Evolutionary conservation across 495 filamentous ascomycete genomes (phyloP).

Genomic region (Cetradonia linearis): DNA sequence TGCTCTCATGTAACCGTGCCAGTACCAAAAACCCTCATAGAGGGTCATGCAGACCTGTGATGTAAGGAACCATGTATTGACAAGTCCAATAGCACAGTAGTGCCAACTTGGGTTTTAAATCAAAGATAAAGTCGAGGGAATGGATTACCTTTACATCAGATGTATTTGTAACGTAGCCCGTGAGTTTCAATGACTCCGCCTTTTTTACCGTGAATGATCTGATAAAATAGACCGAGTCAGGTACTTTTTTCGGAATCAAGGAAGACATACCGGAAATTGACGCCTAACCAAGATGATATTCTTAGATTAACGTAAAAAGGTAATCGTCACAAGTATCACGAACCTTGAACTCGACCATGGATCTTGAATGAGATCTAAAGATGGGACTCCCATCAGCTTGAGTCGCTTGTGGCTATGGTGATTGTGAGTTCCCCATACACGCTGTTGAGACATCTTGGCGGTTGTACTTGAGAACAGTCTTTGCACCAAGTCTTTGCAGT

Average conservation of each 20-base stretch:
- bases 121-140: background rate
- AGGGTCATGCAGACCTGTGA: background rate
- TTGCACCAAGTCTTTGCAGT: background rate
- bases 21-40: background rate
- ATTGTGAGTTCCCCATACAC: background rate
- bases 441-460: conserved; percentile 17
- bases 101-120: background rate
- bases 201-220: conserved; percentile 64
- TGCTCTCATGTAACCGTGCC: background rate
- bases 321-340: conserved; percentile 3
- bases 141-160: conserved; percentile 53
- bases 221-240: conserved; percentile 16
- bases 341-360: conserved; percentile 45
- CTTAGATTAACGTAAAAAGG: background rate
- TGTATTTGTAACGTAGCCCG: conserved; percentile 73
- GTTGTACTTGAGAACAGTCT: conserved; percentile 7
- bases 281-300: conserved; percentile 37
- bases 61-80: background rate
- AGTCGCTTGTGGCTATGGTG: background rate
- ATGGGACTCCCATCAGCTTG: background rate
- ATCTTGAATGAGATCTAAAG: conserved; percentile 42
- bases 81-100: background rate
- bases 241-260: conserved; percentile 1
- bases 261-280: conserved; percentile 54
- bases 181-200: conserved; percentile 54